Evolutionary conservation across 2,329 filamentous ascomycete genomes (phyloP).

Genomic region (Mycosphaerella sp.): DNA sequence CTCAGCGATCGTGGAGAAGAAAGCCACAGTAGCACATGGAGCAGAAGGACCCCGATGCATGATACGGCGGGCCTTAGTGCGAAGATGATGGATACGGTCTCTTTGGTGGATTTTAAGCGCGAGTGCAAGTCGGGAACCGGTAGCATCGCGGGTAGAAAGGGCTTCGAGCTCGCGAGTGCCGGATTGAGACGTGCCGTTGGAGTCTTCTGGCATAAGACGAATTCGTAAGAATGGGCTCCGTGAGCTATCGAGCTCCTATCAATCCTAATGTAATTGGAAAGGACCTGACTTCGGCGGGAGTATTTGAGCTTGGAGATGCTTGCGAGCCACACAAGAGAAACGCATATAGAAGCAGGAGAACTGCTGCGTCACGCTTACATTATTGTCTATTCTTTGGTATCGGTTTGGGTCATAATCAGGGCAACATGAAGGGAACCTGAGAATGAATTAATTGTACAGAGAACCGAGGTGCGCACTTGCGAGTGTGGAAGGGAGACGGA

Average conservation of each 20-base stretch:
- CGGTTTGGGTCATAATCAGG: no score
- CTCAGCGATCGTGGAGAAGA: neutral
- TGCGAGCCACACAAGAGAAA: no score
- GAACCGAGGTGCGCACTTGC: no score
- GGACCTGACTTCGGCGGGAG: no score
- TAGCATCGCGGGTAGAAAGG: constrained; percentile 9
- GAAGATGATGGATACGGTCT: constrained; percentile 1
- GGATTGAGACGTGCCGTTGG: neutral
- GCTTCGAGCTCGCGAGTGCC: constrained; percentile 9
- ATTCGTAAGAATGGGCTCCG: neutral
- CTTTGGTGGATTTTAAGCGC: neutral
- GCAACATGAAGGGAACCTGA: no score
- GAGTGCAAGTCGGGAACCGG: neutral
- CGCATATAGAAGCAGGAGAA: no score
- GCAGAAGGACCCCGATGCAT: neutral
- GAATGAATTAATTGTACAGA: no score
- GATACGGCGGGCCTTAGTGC: neutral
- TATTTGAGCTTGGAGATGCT: no score
- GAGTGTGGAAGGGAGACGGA: no score
- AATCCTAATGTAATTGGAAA: neutral
- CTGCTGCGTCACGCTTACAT: no score
- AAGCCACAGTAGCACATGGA: neutral
- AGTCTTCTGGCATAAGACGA: neutral
- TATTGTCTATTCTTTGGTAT: no score
- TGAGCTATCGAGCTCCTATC: neutral